Base-by-base conservation (phyloP, 164 flowering plant species). In the Nymphaea colorata region DNA sequence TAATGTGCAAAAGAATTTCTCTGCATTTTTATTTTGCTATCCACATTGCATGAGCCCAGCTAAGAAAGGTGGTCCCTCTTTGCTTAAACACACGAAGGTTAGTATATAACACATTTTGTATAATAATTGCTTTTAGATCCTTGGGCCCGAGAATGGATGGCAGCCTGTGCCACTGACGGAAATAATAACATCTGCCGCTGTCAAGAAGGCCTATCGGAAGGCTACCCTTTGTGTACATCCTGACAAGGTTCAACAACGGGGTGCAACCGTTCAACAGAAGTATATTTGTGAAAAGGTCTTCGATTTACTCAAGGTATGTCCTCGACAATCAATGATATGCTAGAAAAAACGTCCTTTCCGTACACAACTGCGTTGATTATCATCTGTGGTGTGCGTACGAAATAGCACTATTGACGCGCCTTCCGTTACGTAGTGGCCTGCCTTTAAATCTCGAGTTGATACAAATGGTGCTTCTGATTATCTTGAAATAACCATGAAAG, bases 221-320 rank as follows among this genome's bases (percentile, higher is more conserved):
- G 98, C 98, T 71, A 84, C 97, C 66, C 91, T 93, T 6, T 86
- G 79, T 74, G 97, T 91, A 43, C 98, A 93, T 74, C 98, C 98
- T 55, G 98, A 93, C 77, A 91, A 91, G 79, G 74, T 93, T 73
- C 98, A 91, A 76, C 98, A 93, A 66, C 86, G 94, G 3, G 90
- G 98, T 67, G 96, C 97, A 12, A 87, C 77, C 81, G 80, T 87
- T 74, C 92, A 82, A 69, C 97, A 91, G 72, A 93, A 91, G 82
- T 87, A 93, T 79, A 82, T 82, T 62, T 93, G 92, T 57, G 98
- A 89, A 78, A 91, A 91, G 77, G 98, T 93, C 69, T 93, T 91
- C 75, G 97, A 93, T 86, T 96, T 93, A 75, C 80, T 93, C 17
- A 85, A 93, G 98, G 98, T 93, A 5, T 18, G 80, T 71, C 69